Evolutionary conservation across 306 rosid genomes (phyloP).

Genomic region (Casuarina equisetifolia): DNA sequence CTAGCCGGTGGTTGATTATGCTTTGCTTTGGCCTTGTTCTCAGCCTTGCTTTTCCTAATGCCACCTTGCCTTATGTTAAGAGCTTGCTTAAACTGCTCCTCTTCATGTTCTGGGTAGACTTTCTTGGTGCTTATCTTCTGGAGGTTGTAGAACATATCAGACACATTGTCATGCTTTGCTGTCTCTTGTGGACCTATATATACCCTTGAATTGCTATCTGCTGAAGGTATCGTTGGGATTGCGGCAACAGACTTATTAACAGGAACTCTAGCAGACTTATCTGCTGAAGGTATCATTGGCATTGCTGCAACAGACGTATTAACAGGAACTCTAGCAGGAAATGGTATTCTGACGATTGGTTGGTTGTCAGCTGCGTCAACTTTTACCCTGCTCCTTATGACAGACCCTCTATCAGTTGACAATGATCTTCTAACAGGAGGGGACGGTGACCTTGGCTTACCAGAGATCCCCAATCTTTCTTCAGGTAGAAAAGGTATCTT

Average conservation of each 20-base stretch:
- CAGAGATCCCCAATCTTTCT: slow-evolving; percentile 56
- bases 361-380: slow-evolving; percentile 56
- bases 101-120: slow-evolving; percentile 64
- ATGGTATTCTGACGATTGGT: slow-evolving; percentile 49
- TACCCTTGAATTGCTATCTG: slow-evolving; percentile 39
- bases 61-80: slow-evolving; percentile 62
- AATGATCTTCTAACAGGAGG: slow-evolving; percentile 83
- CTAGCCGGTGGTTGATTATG: slow-evolving; percentile 58
- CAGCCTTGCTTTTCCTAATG: slow-evolving; percentile 57
- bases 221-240: slow-evolving; percentile 36
- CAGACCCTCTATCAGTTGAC: slow-evolving; percentile 83
- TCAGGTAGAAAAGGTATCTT: slow-evolving; percentile 58
- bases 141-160: slow-evolving; percentile 43
- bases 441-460: slow-evolving; percentile 74
- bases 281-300: slow-evolving; percentile 40
- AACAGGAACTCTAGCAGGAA: slow-evolving; percentile 61
- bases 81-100: slow-evolving; percentile 66
- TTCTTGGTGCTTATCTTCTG: slow-evolving; percentile 58
- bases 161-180: slow-evolving; percentile 41
- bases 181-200: slow-evolving; percentile 46
- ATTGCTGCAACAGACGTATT: slow-evolving; percentile 51
- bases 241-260: slow-evolving; percentile 58
- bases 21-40: slow-evolving; percentile 61
- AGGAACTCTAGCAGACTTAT: slow-evolving; percentile 13
- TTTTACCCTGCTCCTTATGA: slow-evolving; percentile 58